Evolutionary conservation across 2,329 filamentous ascomycete genomes (phyloP), one percentile per base, ranked within the genome.

Genomic region (Talaromyces atroroseus): DNA sequence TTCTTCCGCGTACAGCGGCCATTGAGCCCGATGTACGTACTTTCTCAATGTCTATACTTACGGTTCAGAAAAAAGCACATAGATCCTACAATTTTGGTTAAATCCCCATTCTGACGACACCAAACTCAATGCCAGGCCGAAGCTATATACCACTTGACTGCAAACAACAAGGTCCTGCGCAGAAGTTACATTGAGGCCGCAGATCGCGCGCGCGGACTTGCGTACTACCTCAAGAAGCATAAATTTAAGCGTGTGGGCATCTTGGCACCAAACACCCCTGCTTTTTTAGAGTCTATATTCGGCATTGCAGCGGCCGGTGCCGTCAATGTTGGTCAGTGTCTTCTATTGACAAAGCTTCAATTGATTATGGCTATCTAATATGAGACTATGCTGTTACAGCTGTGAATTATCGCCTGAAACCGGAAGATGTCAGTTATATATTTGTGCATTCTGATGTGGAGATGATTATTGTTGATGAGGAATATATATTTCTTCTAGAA

Each of bases 251-350:
- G 89, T 58, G 88, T 97, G 5, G 94, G 94, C 6, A 86, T 99
- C 49, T 78, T 99, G 11, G 86, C 85, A 8, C 89, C 94, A 2
- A 99, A 99, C 70, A 99, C 94, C 1, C 94, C 94, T 0, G 92
- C 92, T 0, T 97, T 97, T 65, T 78, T 99, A 26, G 92, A 97
- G 74, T 83, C 85, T 6, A 89, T 96, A 60, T 99, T 90, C 67
- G 94, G 89, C 1, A 87, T 96, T 63, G 86, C 86, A 0, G 92
- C 89, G 1, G 89, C 89, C 0, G 90, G 90, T 1, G 89, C 80
- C 7, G 82, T 95, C 23, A 84, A 91, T 59, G 88, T 96, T 53
- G 80, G 79, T 78, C 68, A 59, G 75, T 58, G 58, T 18, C 26
- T n/a, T 12, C 14, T 16, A 20, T 5, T 5, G 18, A 20, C 12